phyloP scores from a whole-genome alignment of 2,329 filamentous ascomycete genomes.

The Chaetomium globosum region DNA sequence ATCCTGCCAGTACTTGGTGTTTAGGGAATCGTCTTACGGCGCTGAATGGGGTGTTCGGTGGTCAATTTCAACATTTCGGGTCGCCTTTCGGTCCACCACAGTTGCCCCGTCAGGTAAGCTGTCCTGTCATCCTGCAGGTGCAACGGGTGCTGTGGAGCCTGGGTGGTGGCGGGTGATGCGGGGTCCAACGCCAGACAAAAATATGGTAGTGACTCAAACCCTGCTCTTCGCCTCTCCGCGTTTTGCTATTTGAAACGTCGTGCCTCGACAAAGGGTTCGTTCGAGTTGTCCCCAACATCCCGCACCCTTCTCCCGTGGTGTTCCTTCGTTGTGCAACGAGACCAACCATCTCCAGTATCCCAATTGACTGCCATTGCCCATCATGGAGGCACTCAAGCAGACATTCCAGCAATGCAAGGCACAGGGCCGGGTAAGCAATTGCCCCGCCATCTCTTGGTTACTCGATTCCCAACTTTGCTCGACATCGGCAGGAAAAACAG shows the following conservation, averaged over 20 bases:
- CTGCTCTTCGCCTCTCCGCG: conserved; percentile 20
- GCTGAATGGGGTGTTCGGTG: neutral
- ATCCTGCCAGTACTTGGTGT: neutral
- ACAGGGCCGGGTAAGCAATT: conserved; percentile 55
- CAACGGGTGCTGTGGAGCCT: neutral
- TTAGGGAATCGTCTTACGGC: neutral
- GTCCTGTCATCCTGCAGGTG: neutral
- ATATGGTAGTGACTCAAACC: conserved; percentile 18
- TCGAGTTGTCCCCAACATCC: neutral
- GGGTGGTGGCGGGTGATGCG: conserved; percentile 13
- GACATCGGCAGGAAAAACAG: neutral
- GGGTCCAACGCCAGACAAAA: conserved; percentile 22
- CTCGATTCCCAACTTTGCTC: neutral
- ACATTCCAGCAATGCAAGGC: conserved; percentile 64
- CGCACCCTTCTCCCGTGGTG: neutral
- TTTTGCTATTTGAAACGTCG: conserved; percentile 14
- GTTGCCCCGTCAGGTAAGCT: neutral
- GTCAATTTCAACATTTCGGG: neutral
- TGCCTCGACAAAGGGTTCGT: conserved; percentile 15
- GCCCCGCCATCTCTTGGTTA: conserved; percentile 35
- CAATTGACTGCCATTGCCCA: conserved; percentile 35
- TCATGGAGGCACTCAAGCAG: conserved; percentile 61
- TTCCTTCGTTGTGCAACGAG: neutral
- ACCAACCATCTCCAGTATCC: neutral
- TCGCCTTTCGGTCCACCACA: neutral